phyloP scores from a whole-genome alignment of 352 stramenopile species.

The Pythium chondricola region DNA sequence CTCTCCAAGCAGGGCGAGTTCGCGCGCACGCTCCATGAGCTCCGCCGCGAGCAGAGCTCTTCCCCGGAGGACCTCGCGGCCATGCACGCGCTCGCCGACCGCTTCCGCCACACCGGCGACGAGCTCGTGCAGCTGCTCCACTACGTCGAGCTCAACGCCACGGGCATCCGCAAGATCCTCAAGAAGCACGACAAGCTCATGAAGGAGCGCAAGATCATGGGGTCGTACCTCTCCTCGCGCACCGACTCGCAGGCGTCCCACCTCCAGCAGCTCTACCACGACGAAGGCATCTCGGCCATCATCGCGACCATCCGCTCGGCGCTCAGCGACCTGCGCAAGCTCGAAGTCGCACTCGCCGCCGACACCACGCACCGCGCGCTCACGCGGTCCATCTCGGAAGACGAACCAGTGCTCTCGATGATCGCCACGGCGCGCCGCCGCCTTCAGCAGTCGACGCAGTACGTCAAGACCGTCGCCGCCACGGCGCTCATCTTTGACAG shows the following conservation, averaged over 20 bases:
- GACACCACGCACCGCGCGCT: constrained; percentile 7
- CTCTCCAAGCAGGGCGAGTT: constrained; percentile 81
- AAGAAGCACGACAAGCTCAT: constrained; percentile 88
- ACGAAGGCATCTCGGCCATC: constrained; percentile 85
- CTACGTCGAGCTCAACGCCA: constrained; percentile 85
- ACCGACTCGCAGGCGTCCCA: constrained; percentile 80
- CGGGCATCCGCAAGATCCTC: constrained; percentile 84
- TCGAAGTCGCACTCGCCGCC: constrained; percentile 34
- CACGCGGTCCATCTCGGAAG: constrained; percentile 57
- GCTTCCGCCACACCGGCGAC: constrained; percentile 66
- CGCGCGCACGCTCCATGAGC: constrained; percentile 47
- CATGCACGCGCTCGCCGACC: constrained; percentile 64
- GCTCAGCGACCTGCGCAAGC: constrained; percentile 46
- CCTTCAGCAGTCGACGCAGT: constrained; percentile 77
- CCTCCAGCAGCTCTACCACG: constrained; percentile 80
- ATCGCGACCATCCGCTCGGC: constrained; percentile 74
- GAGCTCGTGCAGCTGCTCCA: constrained; percentile 77
- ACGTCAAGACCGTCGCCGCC: constrained; percentile 78
- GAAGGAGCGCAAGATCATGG: constrained; percentile 83
- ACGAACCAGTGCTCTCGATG: constrained; percentile 67
- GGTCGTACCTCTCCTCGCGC: constrained; percentile 73
- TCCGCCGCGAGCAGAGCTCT: constrained; percentile 38
- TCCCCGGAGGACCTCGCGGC: constrained; percentile 40
- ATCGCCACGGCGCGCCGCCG: constrained; percentile 59
- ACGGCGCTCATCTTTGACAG: constrained; percentile 78